Base-by-base conservation (phyloP, 768 basidiomycete genomes). In the Phlebiopsis gigantea region DNA sequence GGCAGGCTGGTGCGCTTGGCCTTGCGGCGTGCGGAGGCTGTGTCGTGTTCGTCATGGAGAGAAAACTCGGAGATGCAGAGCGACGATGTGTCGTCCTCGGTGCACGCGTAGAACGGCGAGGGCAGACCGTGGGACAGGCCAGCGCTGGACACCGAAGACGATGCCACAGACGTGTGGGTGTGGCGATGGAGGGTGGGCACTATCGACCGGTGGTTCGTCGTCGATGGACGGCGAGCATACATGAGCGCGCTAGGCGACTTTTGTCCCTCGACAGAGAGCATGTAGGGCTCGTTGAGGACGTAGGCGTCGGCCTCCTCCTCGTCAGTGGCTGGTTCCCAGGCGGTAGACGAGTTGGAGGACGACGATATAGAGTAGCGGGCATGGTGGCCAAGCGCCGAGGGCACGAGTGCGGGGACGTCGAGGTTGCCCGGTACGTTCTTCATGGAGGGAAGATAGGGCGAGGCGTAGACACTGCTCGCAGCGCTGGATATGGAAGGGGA, bases 1-100 rank as follows among this genome's bases (percentile, higher is more conserved):
- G 88, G 88, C 26, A 90, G 79, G 67, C 83, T 86, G 45, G 83
- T 82, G 67, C 88, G 85, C 68, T 83, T 87, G 63, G 81, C 83
- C 63, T 71, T 75, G 57, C 58, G 61, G 56, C 62, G 63, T 22
- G 62, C 45, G 2, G 64, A 61, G 53, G 55, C 71, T 75, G 81
- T 55, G 75, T 53, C 67, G 73, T 77, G 60, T 73, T 59, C 63
- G 69, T 60, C 29, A 24, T 51, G 50, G 21, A 51, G 50, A 9
- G 50, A 51, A 12, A 51, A 31, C 30, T 67, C 65, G 21, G 49
- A 55, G 15, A 69, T 68, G 59, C 72, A 61, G 42, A 69, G 68
- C 17, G 64, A 65, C 30, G 75, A 70, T 42, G 75, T 67, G 57
- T 67, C 68, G 54, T 69, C 68, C 31, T 65, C 66, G 21, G 56